phyloP scores from a whole-genome alignment of 2,329 filamentous ascomycete species.

The Colletotrichum orchidophilum region DNA sequence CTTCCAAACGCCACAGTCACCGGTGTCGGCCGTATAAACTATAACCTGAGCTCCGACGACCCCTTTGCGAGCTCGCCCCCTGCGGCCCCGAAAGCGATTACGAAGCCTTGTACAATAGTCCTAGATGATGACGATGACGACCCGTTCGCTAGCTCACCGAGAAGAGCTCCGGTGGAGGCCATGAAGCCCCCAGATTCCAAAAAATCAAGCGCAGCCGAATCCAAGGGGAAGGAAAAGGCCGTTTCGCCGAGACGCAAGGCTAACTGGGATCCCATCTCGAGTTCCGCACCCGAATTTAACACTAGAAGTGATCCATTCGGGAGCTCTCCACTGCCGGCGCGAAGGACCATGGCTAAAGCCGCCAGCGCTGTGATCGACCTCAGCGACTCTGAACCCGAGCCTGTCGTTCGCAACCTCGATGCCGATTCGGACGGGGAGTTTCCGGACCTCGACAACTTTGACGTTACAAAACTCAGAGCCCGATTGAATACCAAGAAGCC shows the following conservation, averaged over 20 bases:
- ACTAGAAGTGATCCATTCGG: conserved; percentile 16
- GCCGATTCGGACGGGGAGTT: conserved; percentile 56
- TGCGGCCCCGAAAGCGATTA: neutral
- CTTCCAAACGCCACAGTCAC: conserved; percentile 35
- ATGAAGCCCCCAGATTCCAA: neutral
- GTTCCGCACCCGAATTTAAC: conserved; percentile 56
- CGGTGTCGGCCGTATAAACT: neutral
- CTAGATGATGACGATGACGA: conserved; percentile 19
- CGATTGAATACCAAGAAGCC: conserved; percentile 36
- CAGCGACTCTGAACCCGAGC: conserved; percentile 44
- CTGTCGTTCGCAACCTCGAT: neutral
- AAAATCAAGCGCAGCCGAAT: neutral
- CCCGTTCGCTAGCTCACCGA: conserved; percentile 1
- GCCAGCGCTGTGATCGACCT: conserved; percentile 45
- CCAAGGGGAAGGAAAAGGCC: conserved; percentile 21
- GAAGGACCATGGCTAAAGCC: neutral
- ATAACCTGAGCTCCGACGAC: conserved; percentile 30
- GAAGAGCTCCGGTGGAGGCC: neutral
- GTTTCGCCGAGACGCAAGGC: conserved; percentile 38
- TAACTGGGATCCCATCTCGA: conserved; percentile 63
- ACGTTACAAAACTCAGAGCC: conserved; percentile 41
- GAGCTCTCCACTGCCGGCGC: conserved; percentile 24
- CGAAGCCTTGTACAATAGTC: conserved; percentile 3
- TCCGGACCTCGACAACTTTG: conserved; percentile 56
- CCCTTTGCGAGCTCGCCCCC: conserved; percentile 39